A percentile compares a stretch with the other conserved stretches of the same genome.
Evolutionary conservation across 305 asterid species (phyloP).

Genomic region (Fraxinus albicans): DNA sequence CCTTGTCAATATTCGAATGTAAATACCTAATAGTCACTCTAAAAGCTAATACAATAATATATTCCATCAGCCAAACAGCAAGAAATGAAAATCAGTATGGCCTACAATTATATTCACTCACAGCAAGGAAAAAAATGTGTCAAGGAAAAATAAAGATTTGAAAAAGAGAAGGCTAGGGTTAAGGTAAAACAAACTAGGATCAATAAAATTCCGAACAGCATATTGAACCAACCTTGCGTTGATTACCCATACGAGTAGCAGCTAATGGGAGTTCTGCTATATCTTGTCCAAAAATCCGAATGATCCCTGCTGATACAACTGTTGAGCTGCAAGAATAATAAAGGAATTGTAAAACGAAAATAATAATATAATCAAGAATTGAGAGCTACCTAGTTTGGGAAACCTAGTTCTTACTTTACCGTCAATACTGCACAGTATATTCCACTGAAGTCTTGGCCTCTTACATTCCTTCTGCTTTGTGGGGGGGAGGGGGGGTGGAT

Average conservation of each 20-base stretch:
- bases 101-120: neutral
- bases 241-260: slow-evolving; percentile 46
- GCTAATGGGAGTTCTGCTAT: slow-evolving; percentile 62
- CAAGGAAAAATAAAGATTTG: neutral
- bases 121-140: neutral
- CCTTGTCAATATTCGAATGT: neutral
- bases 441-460: slow-evolving; percentile 66
- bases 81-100: neutral
- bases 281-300: slow-evolving; percentile 56
- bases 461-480: slow-evolving; percentile 45
- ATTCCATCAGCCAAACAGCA: neutral
- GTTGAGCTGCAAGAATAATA: slow-evolving; percentile 44
- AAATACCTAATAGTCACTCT: neutral
- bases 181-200: neutral
- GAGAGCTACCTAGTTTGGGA: neutral
- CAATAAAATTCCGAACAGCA: neutral
- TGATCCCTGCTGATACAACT: slow-evolving; percentile 57
- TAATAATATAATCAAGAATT: neutral
- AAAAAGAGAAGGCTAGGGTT: neutral
- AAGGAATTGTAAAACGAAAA: neutral
- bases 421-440: slow-evolving; percentile 58
- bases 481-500: neutral
- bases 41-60: neutral
- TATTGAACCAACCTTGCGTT: slow-evolving; percentile 43
- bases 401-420: slow-evolving; percentile 38